A percentile compares a stretch with the other conserved stretches of the same genome.
phyloP scores from a whole-genome alignment of 345 rosid genomes.

The Citrus trifoliata region DNA sequence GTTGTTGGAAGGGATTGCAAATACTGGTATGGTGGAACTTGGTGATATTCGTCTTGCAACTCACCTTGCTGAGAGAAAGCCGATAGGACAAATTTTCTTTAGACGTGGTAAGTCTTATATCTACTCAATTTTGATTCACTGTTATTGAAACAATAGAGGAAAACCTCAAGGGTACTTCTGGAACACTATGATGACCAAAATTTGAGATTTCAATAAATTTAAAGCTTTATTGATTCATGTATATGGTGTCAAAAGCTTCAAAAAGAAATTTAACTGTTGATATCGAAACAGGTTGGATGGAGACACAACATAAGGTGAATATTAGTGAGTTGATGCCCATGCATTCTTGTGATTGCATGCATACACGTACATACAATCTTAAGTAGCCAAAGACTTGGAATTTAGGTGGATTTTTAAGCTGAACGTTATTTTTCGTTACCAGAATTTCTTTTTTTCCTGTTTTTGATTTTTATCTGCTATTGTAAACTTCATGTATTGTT shows the following conservation, averaged over 20 bases:
- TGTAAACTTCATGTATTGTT: too few relatives aligned
- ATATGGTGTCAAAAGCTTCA: not conserved
- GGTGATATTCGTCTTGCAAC: constrained; percentile 63
- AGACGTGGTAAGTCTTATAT: constrained; percentile 54
- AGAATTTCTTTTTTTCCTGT: too few relatives aligned
- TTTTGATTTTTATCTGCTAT: too few relatives aligned
- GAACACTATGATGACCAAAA: not conserved
- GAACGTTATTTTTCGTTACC: too few relatives aligned
- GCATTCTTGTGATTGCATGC: not conserved
- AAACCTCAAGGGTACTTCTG: not conserved
- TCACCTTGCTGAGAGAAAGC: constrained; percentile 79
- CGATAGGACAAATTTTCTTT: constrained; percentile 66
- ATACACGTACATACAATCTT: not conserved
- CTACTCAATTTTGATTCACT: not conserved
- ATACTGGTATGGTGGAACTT: constrained; percentile 74
- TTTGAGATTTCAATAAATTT: not conserved
- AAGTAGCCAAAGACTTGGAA: too few relatives aligned
- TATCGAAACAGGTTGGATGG: not conserved
- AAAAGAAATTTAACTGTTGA: not conserved
- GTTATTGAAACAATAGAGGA: not conserved
- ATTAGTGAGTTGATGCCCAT: not conserved
- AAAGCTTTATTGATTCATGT: not conserved
- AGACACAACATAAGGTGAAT: not conserved
- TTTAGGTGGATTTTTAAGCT: too few relatives aligned
- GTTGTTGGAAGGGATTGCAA: constrained; percentile 76